phyloP scores from a whole-genome alignment of 352 stramenopile species.

The Hyaloperonospora brassicae region DNA sequence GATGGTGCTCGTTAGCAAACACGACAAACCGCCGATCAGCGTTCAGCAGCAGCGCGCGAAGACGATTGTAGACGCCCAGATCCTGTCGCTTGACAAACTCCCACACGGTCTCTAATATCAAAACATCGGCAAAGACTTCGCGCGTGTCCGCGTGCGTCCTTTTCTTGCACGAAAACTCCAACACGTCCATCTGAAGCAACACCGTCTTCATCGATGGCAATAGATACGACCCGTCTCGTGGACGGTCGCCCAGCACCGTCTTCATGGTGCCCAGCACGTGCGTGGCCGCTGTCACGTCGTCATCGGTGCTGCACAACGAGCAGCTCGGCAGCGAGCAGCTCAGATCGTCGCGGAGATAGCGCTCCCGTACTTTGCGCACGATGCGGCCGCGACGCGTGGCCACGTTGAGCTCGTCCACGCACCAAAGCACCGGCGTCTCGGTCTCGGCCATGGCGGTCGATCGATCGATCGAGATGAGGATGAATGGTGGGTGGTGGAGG shows the following conservation, averaged over 20 bases:
- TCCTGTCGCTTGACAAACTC: slow-evolving; percentile 86
- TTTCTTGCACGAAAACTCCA: slow-evolving; percentile 76
- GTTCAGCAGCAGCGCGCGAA: slow-evolving; percentile 82
- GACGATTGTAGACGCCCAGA: slow-evolving; percentile 82
- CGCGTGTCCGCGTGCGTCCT: slow-evolving; percentile 30
- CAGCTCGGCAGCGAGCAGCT: slow-evolving; percentile 62
- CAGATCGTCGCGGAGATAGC: slow-evolving; percentile 85
- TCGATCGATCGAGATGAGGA: neutral
- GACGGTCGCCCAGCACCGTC: slow-evolving; percentile 45
- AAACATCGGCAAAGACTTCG: slow-evolving; percentile 71
- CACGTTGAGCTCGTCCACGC: slow-evolving; percentile 67
- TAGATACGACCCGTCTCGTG: slow-evolving; percentile 56
- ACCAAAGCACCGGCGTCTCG: slow-evolving; percentile 48
- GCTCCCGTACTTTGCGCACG: slow-evolving; percentile 76
- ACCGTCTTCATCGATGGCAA: slow-evolving; percentile 87
- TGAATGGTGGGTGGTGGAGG: slow-evolving; percentile 9
- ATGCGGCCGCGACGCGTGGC: slow-evolving; percentile 74
- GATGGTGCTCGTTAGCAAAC: slow-evolving; percentile 91
- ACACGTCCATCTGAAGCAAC: slow-evolving; percentile 85
- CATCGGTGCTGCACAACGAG: slow-evolving; percentile 47
- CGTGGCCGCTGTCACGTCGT: slow-evolving; percentile 44
- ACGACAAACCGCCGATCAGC: slow-evolving; percentile 81
- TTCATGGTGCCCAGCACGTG: slow-evolving; percentile 53
- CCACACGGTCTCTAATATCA: slow-evolving; percentile 89
- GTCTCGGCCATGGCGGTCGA: slow-evolving; percentile 7